Conservation (phyloP, 169 alveolate genomes). For the Eimeria sp. region DNA sequence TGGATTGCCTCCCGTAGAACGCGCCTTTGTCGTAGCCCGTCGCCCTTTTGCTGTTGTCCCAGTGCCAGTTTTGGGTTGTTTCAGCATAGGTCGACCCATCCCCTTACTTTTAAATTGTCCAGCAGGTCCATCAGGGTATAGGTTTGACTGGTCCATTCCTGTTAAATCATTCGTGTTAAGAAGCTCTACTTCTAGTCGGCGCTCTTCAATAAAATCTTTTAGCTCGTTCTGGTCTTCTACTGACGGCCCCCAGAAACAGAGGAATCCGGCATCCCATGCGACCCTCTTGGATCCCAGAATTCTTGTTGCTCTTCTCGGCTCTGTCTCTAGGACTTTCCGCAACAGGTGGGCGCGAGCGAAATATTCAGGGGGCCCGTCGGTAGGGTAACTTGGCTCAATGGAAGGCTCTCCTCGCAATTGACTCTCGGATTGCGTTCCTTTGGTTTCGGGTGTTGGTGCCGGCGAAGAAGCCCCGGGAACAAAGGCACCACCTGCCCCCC, state of each 20-base stretch:
- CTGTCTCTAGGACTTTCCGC: conserved; percentile 7
- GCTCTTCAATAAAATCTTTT: conserved; percentile 56
- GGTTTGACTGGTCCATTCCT: not conserved
- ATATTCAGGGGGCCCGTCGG: not conserved
- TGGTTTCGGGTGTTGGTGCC: not conserved
- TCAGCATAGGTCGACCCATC: not conserved
- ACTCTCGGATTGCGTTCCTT: not conserved
- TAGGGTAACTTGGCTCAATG: not conserved
- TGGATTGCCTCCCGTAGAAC: conserved; percentile 1
- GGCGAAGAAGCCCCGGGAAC: conserved; percentile 7
- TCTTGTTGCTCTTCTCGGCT: not conserved
- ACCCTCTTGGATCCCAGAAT: not conserved
- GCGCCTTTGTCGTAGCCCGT: conserved; percentile 26
- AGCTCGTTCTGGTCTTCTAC: conserved; percentile 39
- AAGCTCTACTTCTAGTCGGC: conserved; percentile 19
- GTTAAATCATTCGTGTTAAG: not conserved
- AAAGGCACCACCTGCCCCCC: not conserved
- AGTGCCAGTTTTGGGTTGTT: conserved; percentile 1
- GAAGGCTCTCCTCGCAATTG: not conserved
- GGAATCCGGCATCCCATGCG: conserved; percentile 28
- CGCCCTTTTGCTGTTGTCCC: not conserved
- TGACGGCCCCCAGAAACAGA: conserved; percentile 59
- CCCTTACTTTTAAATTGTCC: conserved; percentile 1
- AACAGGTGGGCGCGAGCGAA: conserved; percentile 15
- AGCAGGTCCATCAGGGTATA: not conserved